Evolutionary conservation across 2,329 filamentous ascomycete genomes (phyloP), one percentile per base, ranked within the genome.

Genomic region (Cercospora berteroae): DNA sequence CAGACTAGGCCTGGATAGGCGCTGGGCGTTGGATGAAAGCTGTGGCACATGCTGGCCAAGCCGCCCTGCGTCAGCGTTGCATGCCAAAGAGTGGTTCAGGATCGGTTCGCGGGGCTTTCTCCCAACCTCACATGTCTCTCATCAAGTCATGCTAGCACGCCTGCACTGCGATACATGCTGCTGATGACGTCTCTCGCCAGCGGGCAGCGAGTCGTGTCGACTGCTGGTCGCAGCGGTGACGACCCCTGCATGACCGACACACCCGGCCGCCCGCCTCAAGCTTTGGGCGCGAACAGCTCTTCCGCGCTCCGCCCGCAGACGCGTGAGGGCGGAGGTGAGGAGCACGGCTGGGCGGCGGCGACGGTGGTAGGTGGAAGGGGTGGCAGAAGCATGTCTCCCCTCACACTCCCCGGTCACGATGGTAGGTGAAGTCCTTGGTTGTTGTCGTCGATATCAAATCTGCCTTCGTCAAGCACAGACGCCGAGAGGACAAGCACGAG

Each of bases 251-350:
- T 57, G 36, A 42, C 36, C 36, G 36, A 42, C 36, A 42, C 36
- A 42, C 36, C 36, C 36, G 36, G 36, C 25, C 25, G 60, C 42
- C 39, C 60, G 42, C 60, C 61, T 63, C 61, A 57, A 56, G 61
- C 61, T 63, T 57, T 25, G 61, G 61, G 50, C 61, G 57, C 57
- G 29, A 25, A 31, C 13, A 29, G 52, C 52, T n/a, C 57, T 60
- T 13, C 57, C 57, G 25, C 57, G 20, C 58, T 50, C 44, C 44
- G 44, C 10, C 20, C 13, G 44, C 44, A 50, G 44, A 50, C 18
- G 44, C 20, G 44, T 23, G 42, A 48, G 42, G 42, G 42, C 20
- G 42, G 20, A 23, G 18, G 42, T 12, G 42, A 48, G 42, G 42
- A 23, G n/a, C n/a, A 23, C n/a, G 42, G 42, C n/a, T 10, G 18